Base-by-base conservation (phyloP, 306 rosid species). In the Cucumis melo region DNA sequence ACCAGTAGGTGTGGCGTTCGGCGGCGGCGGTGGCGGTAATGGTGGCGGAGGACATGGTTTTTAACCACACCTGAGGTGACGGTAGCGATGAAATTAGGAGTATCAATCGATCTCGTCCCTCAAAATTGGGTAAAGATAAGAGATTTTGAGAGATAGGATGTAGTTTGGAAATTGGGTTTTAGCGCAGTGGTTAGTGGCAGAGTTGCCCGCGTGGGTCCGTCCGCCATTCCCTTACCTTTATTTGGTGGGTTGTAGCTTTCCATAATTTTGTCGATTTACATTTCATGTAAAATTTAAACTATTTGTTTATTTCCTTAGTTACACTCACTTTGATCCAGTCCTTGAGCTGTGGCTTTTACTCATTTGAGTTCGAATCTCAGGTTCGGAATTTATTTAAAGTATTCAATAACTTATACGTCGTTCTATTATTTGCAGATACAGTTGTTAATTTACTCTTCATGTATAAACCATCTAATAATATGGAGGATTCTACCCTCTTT, bases 1-100 rank as follows among this genome's bases (percentile, higher is more conserved):
- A 92, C 98, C 98, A 92, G 86, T 86, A 92, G 0, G 92, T 89
- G 73, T 85, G 88, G 9, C 81, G 44, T 62, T 87, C 67, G 29
- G 78, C 59, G 38, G 77, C 27, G 65, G 72, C 9, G n/a, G 58
- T 24, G 60, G 65, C 55, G 77, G 75, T 20, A 78, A 67, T 5
- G 63, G 81, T 5, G 77, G 79, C 53, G 55, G 77, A 75, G 38
- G 78, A 66, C 80, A 73, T 83, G 27, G 54, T 64, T 44, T 65
- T 12, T 66, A 19, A 60, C 79, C 65, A 3, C 36, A 9, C 41
- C n/a, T 23, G 32, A 44, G 11, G n/a, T 56, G 54, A 51, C 39
- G 41, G 36, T 24, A 64, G 17, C n/a, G 63, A 21, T 42, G 75
- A 17, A 20, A 3, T 38, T 44, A 24, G 53, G 34, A 4, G 24